Percentiles rank a stretch among this genome's conserved stretches.
These are phyloP conservation scores for Phylloporus scabripes DNA, from an alignment of 768 basidiomycete species.

Conservation along the genomic window DNA sequence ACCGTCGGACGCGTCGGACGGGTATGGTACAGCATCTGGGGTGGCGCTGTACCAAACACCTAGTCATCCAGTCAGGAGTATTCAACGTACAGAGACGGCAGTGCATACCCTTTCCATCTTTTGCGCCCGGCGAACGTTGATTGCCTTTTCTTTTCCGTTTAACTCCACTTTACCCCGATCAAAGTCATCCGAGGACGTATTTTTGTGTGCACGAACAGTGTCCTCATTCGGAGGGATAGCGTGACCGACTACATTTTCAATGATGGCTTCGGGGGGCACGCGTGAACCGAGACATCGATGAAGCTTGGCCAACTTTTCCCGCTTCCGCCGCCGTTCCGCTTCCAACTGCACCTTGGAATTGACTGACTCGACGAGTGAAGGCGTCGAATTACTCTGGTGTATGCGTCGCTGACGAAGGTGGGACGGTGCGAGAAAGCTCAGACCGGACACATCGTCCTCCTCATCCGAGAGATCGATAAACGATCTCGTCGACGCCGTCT, in stretches of 20 bases:
- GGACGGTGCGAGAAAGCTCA: slow-evolving; percentile 28
- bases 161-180: slow-evolving; percentile 69
- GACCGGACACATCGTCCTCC: slow-evolving; percentile 32
- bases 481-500: slow-evolving; percentile 35
- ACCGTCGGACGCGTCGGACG: slow-evolving; percentile 40
- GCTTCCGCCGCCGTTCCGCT: slow-evolving; percentile 59
- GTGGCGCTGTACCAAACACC: slow-evolving; percentile 81
- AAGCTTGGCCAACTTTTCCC: slow-evolving; percentile 73
- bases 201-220: slow-evolving; percentile 38
- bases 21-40: slow-evolving; percentile 73
- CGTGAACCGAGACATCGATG: slow-evolving; percentile 84
- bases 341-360: slow-evolving; percentile 52
- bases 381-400: slow-evolving; percentile 36
- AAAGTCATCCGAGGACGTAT: slow-evolving; percentile 43
- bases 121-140: slow-evolving; percentile 71
- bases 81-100: background rate
- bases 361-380: slow-evolving; percentile 46
- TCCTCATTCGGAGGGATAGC: slow-evolving; percentile 33
- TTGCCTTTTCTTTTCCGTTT: slow-evolving; percentile 66
- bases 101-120: slow-evolving; percentile 80
- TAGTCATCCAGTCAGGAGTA: slow-evolving; percentile 25
- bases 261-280: slow-evolving; percentile 65
- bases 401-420: slow-evolving; percentile 18
- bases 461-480: slow-evolving; percentile 69
- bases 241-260: slow-evolving; percentile 37